Base-by-base conservation (phyloP, 78 protist genomes). In the Tieghemostelium lacteum region DNA sequence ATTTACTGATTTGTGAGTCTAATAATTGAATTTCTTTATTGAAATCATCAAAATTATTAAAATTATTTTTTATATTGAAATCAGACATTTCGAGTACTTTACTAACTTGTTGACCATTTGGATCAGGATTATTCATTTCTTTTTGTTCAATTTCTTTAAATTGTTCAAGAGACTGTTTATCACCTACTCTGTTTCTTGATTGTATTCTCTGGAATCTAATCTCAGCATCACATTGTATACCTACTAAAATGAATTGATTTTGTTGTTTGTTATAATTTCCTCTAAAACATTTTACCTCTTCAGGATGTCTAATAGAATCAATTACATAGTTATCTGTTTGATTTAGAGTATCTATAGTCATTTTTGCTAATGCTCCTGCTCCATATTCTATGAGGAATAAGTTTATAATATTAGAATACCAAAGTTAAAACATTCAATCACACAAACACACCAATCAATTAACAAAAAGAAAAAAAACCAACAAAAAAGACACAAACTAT, bases 221-320 rank as follows among this genome's bases (percentile, higher is more conserved):
- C 72, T 55, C 60, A 22, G 72, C 28, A 2, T 26, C 3, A 42
- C 80, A 34, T n/a, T 66, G 54, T 1, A 83, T 58, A 24, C 80
- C 78, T 58, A 83, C 36, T 54, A 83, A 42, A 55, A 57, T 26
- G 20, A 83, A 83, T 37, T 22, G 4, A 4, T 55, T 37, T 2
- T 54, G 17, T 3, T 36, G 52, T 5, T 16, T 52, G 52, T 71
- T 71, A 20, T 50, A 71, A n/a, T 36, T 40, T 12, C 24, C 29
- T 69, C 91, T 83, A 36, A 83, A 58, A 22, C 67, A 31, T 55
- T n/a, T 69, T 2, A 83, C 91, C 33, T 83, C 91, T 33, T 83
- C 91, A 22, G 91, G 91, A 42, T 83, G 91, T 69, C 91, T 83
- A 33, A 83, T 83, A 19, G 91, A 83, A 33, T 83, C 91, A 14